A percentile compares a stretch with the other conserved stretches of the same genome.
Conservation (phyloP, 169 alveolate genomes). For the Plasmodium inui region DNA sequence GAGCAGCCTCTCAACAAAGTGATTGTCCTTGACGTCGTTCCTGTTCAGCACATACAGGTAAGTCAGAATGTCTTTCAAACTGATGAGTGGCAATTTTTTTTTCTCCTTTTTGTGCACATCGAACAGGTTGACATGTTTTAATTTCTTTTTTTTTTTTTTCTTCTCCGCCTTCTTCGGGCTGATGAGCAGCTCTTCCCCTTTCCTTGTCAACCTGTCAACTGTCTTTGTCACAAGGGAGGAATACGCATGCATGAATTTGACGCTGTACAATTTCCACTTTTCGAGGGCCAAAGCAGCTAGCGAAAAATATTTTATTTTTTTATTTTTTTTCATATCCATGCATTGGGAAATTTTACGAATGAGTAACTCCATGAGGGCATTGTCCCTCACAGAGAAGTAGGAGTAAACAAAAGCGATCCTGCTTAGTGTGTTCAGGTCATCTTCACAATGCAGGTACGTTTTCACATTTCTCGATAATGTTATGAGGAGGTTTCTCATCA, state of each 20-base stretch:
- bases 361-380: conserved; percentile 2
- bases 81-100: conserved; percentile 3
- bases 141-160: conserved; percentile 36
- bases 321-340: conserved; percentile 19
- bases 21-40: conserved; percentile 43
- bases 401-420: conserved; percentile 31
- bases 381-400: conserved; percentile 19
- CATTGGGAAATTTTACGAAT: conserved; percentile 27
- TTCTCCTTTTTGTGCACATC: conserved; percentile 15
- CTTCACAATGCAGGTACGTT: conserved; percentile 25
- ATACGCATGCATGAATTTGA: conserved; percentile 16
- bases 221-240: conserved; percentile 22
- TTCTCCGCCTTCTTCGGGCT: background rate
- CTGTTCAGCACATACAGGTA: conserved; percentile 35
- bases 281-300: conserved; percentile 37
- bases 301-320: conserved; percentile 56
- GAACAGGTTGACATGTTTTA: conserved; percentile 40
- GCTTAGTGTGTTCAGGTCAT: conserved; percentile 15
- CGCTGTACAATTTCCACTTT: conserved; percentile 21
- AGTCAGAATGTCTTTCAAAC: conserved; percentile 37
- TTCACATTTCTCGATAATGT: background rate
- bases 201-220: conserved; percentile 8
- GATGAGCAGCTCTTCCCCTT: background rate
- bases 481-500: conserved; percentile 27
- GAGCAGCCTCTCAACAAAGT: conserved; percentile 7